phyloP scores from a whole-genome alignment of 2,329 filamentous ascomycete genomes.

The Pseudopyricularia javanii region DNA sequence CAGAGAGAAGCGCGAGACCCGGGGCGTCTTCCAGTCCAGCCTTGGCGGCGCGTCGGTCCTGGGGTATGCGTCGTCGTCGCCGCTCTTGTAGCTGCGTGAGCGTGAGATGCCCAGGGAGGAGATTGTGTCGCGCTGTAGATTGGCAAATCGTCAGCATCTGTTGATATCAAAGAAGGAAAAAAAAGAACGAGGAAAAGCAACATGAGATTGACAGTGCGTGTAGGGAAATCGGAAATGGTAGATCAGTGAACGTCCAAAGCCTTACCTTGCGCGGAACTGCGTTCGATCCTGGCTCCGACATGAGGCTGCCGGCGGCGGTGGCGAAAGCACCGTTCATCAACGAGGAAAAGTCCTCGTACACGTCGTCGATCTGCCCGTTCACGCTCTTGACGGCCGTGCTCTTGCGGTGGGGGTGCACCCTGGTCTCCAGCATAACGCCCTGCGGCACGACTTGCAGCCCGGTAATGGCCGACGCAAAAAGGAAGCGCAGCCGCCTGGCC shows the following conservation, averaged over 20 bases:
- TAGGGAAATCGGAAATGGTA: not conserved
- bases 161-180: not conserved
- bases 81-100: not conserved
- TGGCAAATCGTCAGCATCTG: not conserved
- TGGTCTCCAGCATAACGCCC: not conserved
- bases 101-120: not conserved
- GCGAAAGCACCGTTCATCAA: not conserved
- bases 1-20: not conserved
- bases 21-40: slow-evolving; percentile 1
- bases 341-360: not conserved
- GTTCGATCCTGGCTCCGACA: not conserved
- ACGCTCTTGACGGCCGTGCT: not conserved
- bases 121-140: not conserved
- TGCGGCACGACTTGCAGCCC: not conserved
- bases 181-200: not conserved
- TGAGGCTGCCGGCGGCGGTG: not conserved
- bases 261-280: not conserved
- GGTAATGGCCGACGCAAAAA: not conserved
- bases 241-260: not conserved
- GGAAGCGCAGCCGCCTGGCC: not conserved
- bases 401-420: not conserved
- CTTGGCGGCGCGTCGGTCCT: slow-evolving; percentile 1
- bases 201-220: not conserved
- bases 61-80: not conserved
- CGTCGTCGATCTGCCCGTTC: not conserved